Percentiles rank a stretch among this genome's conserved stretches.
These are phyloP conservation scores for Trichomonas vaginalis DNA, from an alignment of 208 protist species.

Conservation along the genomic window DNA sequence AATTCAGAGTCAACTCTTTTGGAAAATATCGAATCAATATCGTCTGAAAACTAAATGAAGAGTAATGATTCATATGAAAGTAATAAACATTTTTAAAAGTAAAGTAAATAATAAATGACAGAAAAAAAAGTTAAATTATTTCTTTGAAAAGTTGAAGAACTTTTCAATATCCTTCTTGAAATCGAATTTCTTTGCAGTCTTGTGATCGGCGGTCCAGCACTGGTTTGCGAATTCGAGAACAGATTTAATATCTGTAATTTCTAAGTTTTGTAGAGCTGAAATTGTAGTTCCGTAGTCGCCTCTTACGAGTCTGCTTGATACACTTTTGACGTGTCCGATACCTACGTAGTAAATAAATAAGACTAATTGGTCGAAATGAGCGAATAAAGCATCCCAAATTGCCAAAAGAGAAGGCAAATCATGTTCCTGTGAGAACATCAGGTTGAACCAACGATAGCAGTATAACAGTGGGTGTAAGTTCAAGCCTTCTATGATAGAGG, in stretches of 20 bases:
- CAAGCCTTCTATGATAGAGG: neutral
- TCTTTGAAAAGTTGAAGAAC: neutral
- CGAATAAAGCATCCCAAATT: neutral
- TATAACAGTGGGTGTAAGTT: neutral
- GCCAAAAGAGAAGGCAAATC: neutral
- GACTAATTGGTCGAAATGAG: neutral
- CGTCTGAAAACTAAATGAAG: too few relatives aligned
- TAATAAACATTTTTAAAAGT: too few relatives aligned
- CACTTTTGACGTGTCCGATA: neutral
- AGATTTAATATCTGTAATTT: neutral
- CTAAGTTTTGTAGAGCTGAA: neutral
- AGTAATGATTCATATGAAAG: too few relatives aligned
- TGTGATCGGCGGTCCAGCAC: neutral
- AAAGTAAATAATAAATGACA: too few relatives aligned
- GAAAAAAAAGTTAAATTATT: neutral
- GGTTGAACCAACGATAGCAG: constrained; percentile 2
- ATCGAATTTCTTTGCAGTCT: neutral
- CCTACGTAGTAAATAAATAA: neutral
- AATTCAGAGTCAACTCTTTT: too few relatives aligned
- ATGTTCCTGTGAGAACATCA: neutral
- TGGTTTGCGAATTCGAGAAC: neutral
- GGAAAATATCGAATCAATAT: too few relatives aligned
- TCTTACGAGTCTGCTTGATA: neutral
- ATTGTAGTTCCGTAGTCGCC: neutral
- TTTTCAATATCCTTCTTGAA: neutral